These are phyloP conservation scores for Ascochyta rabiei DNA, from an alignment of 2,329 filamentous ascomycete species.

Conservation along the genomic window DNA sequence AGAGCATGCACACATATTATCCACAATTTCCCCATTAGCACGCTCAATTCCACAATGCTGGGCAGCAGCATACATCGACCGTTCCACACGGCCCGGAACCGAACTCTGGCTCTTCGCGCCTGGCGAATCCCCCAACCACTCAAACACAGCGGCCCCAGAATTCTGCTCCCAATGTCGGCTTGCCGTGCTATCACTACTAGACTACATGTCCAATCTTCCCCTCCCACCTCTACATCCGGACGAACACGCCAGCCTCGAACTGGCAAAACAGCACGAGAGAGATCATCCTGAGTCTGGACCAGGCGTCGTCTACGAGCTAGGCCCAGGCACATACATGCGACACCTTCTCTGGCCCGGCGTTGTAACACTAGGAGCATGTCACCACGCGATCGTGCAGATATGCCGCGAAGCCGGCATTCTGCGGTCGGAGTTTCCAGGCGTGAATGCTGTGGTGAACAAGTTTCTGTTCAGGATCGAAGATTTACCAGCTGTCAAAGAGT, in stretches of 20 bases:
- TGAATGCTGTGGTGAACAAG: slow-evolving; percentile 53
- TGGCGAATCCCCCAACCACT: slow-evolving; percentile 34
- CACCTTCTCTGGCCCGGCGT: slow-evolving; percentile 45
- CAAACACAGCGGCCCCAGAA: neutral
- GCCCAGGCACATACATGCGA: slow-evolving; percentile 36
- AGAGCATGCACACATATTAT: slow-evolving; percentile 40
- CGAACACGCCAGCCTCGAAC: slow-evolving; percentile 30
- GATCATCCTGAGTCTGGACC: slow-evolving; percentile 32
- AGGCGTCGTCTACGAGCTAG: slow-evolving; percentile 23
- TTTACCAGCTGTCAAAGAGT: slow-evolving; percentile 49
- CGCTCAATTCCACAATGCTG: slow-evolving; percentile 50
- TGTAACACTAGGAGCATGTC: slow-evolving; percentile 54
- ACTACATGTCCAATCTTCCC: slow-evolving; percentile 36
- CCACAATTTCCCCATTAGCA: slow-evolving; percentile 45
- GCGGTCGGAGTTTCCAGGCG: slow-evolving; percentile 39
- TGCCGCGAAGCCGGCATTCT: slow-evolving; percentile 30
- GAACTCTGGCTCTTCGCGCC: slow-evolving; percentile 66
- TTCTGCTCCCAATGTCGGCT: slow-evolving; percentile 37
- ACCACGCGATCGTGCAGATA: slow-evolving; percentile 39
- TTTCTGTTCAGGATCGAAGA: slow-evolving; percentile 61
- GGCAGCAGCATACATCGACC: slow-evolving; percentile 66
- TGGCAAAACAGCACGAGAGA: slow-evolving; percentile 38
- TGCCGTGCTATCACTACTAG: slow-evolving; percentile 38
- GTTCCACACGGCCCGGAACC: slow-evolving; percentile 66
- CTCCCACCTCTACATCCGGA: slow-evolving; percentile 36